These are phyloP conservation scores for Tetraselmis chui DNA, from an alignment of 139 green algal species.

Conservation along the genomic window DNA sequence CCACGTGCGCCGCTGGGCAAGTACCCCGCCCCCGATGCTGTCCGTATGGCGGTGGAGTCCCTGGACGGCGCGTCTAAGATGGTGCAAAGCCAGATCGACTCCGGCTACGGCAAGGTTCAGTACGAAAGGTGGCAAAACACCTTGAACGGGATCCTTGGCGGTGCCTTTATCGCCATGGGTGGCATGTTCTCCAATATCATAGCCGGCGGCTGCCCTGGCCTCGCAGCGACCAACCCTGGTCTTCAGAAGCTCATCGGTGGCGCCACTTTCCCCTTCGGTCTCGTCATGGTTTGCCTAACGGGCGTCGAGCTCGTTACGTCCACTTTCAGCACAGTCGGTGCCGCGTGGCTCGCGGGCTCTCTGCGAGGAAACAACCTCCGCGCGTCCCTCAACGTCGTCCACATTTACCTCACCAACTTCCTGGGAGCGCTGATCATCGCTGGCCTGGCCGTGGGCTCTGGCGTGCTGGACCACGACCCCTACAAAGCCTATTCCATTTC, in stretches of 20 bases:
- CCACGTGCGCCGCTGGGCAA: neutral
- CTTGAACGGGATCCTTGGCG: slow-evolving; percentile 2
- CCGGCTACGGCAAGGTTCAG: neutral
- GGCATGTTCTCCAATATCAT: slow-evolving; percentile 10
- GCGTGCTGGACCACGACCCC: neutral
- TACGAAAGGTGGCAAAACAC: neutral
- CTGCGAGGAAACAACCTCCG: neutral
- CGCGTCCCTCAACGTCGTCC: neutral
- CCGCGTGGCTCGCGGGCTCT: neutral
- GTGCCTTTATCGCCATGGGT: slow-evolving; percentile 10
- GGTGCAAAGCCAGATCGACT: neutral
- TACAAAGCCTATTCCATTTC: neutral
- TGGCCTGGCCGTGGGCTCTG: neutral
- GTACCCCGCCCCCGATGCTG: neutral
- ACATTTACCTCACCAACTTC: slow-evolving; percentile 6
- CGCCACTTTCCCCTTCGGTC: neutral
- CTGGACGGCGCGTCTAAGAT: neutral
- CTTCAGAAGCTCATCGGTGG: slow-evolving; percentile 1
- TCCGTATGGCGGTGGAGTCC: neutral
- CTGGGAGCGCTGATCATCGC: slow-evolving; percentile 5
- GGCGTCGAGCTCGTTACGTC: slow-evolving; percentile 12
- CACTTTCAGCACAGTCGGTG: slow-evolving; percentile 6
- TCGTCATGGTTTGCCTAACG: slow-evolving; percentile 10
- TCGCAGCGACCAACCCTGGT: neutral
- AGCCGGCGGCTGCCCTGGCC: slow-evolving; percentile 1